Base-by-base conservation (phyloP, 768 basidiomycete species). In the Leccinum subgranulosum region DNA sequence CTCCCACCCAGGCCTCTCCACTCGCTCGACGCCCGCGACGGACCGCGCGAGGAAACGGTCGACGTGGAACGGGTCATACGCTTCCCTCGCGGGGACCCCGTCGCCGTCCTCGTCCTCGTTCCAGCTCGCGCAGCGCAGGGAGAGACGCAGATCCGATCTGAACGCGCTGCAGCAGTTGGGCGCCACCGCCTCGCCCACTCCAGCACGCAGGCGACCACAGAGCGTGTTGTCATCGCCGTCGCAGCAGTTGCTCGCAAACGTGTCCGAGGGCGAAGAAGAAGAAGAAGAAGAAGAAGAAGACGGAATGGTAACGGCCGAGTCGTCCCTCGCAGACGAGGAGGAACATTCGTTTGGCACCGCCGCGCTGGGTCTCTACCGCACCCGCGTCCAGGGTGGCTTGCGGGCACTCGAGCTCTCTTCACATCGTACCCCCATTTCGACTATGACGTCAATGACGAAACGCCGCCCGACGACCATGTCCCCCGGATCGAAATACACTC, bases 41-140 rank as follows among this genome's bases (percentile, higher is more conserved):
- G 61, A 68, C 63, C 75, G 55, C 63, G 60, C 53, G 50, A 67
- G 74, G 64, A 90, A 90, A 64, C 81, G 88, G 15, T 79, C 84
- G 14, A 90, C 88, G 0, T 92, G 90, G 90, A 90, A 83, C 55
- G 88, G 87, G 27, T 81, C 85, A 2, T 85, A 86, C 57, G 69
- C 77, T 9, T 78, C 78, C 15, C 77, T 84, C 3, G 73, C 79
- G 4, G 79, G 79, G 14, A 76, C 80, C 58, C 79, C 83, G 3
- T 56, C 65, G 0, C 74, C 78, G 7, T 39, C 36, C 7, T 15
- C 47, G 25, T 15, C 14, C 25, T 27, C 47, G 11, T 73, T 73
- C 39, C 76, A 76, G 33, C 64, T 79, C 17, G 60, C 77, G 28
- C 79, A 72, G 59, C 75, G 78, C 46, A 69, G 79, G 55, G 79